phyloP scores from a whole-genome alignment of 768 basidiomycete species.

The Suillus subalutaceus region DNA sequence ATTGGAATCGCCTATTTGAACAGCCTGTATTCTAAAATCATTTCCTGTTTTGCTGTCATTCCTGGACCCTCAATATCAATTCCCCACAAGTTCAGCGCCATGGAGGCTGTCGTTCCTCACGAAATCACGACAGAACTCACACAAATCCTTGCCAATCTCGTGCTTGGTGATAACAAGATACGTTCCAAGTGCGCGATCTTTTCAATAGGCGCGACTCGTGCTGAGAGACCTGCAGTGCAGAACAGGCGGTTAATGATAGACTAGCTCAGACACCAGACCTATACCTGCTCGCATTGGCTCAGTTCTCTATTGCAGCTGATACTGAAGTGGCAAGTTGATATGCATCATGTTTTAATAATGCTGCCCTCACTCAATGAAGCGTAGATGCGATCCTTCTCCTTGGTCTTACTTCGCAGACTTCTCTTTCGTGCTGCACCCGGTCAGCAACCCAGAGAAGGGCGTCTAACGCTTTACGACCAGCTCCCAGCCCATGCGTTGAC shows the following conservation, averaged over 20 bases:
- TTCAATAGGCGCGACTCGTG: background rate
- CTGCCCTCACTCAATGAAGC: conserved; percentile 19
- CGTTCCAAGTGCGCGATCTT: conserved; percentile 56
- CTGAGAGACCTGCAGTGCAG: conserved; percentile 53
- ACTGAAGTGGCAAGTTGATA: conserved; percentile 70
- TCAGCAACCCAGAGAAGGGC: conserved; percentile 34
- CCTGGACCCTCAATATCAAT: background rate
- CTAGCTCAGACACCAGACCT: conserved; percentile 77
- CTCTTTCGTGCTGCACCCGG: conserved; percentile 64
- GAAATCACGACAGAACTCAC: conserved; percentile 78
- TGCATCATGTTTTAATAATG: conserved; percentile 1
- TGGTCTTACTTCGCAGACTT: conserved; percentile 78
- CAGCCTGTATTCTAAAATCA: background rate
- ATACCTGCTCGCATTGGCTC: conserved; percentile 76
- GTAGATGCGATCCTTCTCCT: conserved; percentile 85
- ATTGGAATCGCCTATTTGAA: background rate
- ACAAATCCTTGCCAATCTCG: conserved; percentile 83
- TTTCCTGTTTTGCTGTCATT: background rate
- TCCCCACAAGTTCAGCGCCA: conserved; percentile 11
- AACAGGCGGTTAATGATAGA: conserved; percentile 80
- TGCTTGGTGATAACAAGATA: conserved; percentile 83
- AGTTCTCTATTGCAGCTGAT: conserved; percentile 76
- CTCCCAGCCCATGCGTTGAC: conserved; percentile 66
- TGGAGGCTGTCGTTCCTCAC: conserved; percentile 45
- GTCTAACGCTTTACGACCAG: conserved; percentile 77